Conservation (phyloP, 306 rosid species). For the Astragalus glycyphyllos region DNA sequence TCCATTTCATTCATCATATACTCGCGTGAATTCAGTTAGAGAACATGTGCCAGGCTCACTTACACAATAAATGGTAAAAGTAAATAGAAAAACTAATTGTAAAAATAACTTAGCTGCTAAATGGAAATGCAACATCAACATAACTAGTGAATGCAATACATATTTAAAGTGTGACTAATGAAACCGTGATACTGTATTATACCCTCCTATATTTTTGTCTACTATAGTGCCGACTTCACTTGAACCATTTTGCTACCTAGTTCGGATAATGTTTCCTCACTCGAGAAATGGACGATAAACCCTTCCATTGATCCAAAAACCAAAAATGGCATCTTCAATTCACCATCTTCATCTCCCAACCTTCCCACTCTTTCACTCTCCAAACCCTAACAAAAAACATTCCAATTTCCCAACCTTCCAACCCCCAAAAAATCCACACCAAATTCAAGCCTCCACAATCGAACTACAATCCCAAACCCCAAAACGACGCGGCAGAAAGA, state of each 20-base stretch:
- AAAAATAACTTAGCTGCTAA: no score
- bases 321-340: conserved; percentile 62
- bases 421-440: background rate
- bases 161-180: no score
- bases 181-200: no score
- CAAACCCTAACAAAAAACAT: conserved; percentile 18
- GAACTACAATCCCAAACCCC: conserved; percentile 52
- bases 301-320: conserved; percentile 47
- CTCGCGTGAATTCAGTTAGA: no score
- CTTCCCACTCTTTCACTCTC: conserved; percentile 39
- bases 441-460: conserved; percentile 43
- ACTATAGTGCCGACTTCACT: no score
- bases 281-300: conserved; percentile 51
- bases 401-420: conserved; percentile 17
- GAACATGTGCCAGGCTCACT: no score
- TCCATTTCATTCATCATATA: no score
- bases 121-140: no score
- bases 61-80: no score
- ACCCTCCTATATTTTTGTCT: no score
- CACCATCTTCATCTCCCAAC: conserved; percentile 43
- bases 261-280: background rate
- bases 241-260: conserved; percentile 4
- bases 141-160: no score
- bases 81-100: no score
- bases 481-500: conserved; percentile 72